A percentile compares a stretch with the other conserved stretches of the same genome.
phyloP scores from a whole-genome alignment of 169 alveolate species.

The Theileria orientalis region DNA sequence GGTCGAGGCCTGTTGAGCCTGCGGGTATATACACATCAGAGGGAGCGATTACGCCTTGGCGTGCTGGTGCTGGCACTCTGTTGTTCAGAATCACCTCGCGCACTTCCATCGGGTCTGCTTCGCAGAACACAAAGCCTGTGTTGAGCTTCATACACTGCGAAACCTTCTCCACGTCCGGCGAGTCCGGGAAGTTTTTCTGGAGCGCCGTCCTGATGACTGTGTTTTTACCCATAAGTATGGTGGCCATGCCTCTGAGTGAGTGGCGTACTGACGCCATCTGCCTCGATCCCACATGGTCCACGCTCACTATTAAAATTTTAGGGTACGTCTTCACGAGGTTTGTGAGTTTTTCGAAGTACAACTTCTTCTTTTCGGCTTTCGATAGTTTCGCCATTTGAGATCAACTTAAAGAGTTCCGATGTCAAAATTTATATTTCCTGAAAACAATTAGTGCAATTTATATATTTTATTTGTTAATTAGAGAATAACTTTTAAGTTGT shows the following conservation, averaged over 20 bases:
- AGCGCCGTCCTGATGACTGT: constrained; percentile 93
- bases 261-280: constrained; percentile 93
- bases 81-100: constrained; percentile 86
- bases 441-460: neutral
- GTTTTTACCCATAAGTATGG: constrained; percentile 95
- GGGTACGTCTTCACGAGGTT: constrained; percentile 83
- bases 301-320: constrained; percentile 86
- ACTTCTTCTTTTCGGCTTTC: constrained; percentile 83
- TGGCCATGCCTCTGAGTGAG: constrained; percentile 90
- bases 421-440: neutral
- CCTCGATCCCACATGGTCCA: constrained; percentile 94
- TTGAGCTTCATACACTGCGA: constrained; percentile 87
- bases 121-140: constrained; percentile 96
- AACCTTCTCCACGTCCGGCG: constrained; percentile 84
- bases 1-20: constrained; percentile 99
- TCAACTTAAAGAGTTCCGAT: neutral
- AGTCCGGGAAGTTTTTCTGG: constrained; percentile 77
- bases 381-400: constrained; percentile 81
- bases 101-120: constrained; percentile 90
- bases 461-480: neutral
- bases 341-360: constrained; percentile 84
- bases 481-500: neutral
- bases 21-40: constrained; percentile 97
- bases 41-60: constrained; percentile 97
- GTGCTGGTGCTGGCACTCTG: constrained; percentile 97